Evolutionary conservation across 257 asterid species (phyloP).

Genomic region (Coffea eugenioides): DNA sequence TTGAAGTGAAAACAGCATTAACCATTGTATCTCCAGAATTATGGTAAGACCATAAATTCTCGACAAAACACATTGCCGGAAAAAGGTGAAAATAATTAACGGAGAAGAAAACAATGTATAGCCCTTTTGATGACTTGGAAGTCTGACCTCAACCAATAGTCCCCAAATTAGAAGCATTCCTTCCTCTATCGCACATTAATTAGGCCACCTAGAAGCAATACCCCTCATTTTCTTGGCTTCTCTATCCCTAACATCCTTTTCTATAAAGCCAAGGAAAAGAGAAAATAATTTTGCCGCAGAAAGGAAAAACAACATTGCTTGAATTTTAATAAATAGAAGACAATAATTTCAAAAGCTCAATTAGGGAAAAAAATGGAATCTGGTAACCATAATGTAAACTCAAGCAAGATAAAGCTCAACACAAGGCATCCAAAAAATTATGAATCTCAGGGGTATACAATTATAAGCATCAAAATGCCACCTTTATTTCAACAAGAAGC

Average conservation of each 20-base stretch:
- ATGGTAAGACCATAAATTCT: too few species aligned
- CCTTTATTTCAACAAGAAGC: background rate
- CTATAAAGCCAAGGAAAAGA: background rate
- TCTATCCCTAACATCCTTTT: background rate
- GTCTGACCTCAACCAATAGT: too few species aligned
- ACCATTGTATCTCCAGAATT: background rate
- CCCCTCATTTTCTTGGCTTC: background rate
- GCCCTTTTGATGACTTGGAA: background rate
- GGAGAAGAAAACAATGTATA: background rate
- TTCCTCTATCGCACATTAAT: background rate
- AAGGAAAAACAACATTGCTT: background rate
- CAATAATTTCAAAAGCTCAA: background rate
- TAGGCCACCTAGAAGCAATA: background rate
- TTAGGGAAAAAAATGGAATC: background rate
- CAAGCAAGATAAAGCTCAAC: background rate
- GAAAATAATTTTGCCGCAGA: background rate
- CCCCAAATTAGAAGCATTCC: background rate
- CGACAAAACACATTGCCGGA: background rate
- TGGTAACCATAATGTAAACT: background rate
- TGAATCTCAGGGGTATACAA: too few species aligned
- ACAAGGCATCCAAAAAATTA: background rate
- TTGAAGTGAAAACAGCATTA: background rate
- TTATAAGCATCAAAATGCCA: background rate
- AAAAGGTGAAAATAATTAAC: too few species aligned
- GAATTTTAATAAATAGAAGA: too few species aligned